Percentiles rank a stretch among this genome's conserved stretches.
Evolutionary conservation across 129 eudicot genomes (phyloP).

Genomic region (Deinandra increscens): DNA sequence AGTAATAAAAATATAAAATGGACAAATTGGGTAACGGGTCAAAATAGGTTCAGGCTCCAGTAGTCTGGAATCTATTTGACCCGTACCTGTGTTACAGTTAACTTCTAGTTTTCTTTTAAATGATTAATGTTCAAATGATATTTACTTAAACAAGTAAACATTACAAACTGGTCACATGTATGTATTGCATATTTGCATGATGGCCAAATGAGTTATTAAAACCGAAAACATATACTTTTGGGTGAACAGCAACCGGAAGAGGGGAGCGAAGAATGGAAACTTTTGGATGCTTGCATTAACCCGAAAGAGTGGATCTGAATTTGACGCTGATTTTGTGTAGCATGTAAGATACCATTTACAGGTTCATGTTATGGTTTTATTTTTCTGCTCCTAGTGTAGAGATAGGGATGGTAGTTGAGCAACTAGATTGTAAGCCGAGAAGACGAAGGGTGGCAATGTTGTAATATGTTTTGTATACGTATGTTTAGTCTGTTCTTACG

Average conservation of each 20-base stretch:
- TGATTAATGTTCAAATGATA: neutral
- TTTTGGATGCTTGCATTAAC: conserved; percentile 95
- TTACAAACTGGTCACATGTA: too few species aligned
- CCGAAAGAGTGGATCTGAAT: conserved; percentile 92
- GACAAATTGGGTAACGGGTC: neutral
- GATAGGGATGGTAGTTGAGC: conserved; percentile 31
- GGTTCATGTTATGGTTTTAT: conserved; percentile 12
- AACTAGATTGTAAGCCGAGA: conserved; percentile 33
- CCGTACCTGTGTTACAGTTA: neutral
- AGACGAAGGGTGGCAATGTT: conserved; percentile 8
- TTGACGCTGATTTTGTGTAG: conserved; percentile 26
- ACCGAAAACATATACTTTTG: neutral
- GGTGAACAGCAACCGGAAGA: conserved; percentile 81
- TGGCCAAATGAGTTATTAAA: neutral
- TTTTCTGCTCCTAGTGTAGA: conserved; percentile 23
- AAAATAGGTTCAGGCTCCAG: neutral
- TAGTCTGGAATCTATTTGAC: neutral
- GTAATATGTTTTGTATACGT: neutral
- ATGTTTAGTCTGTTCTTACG: neutral
- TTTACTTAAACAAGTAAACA: too few species aligned
- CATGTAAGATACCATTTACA: conserved; percentile 18
- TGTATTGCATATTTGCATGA: neutral
- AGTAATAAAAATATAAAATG: conserved; percentile 30
- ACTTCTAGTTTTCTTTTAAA: neutral
- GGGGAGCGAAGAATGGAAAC: conserved; percentile 98